phyloP scores from a whole-genome alignment of 2,329 filamentous ascomycete genomes.

The Myriosclerotinia curreyana region DNA sequence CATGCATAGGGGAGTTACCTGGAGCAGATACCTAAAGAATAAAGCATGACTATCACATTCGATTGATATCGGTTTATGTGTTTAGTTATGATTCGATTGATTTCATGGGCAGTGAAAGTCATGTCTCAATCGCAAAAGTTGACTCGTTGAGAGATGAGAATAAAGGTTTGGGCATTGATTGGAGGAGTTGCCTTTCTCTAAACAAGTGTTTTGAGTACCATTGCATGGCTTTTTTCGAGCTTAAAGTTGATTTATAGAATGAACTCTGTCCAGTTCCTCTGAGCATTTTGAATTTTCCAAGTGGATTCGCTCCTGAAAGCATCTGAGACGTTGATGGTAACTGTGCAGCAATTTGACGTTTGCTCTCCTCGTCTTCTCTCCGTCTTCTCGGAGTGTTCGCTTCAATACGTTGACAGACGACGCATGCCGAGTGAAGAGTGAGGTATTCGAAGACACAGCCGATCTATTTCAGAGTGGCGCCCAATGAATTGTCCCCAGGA shows the following conservation, averaged over 20 bases:
- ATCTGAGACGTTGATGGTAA: neutral
- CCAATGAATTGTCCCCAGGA: neutral
- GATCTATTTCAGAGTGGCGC: neutral
- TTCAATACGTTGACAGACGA: neutral
- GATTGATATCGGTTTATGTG: neutral
- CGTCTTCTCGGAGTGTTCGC: neutral
- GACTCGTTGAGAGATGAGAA: neutral
- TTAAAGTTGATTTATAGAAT: neutral
- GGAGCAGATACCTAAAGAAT: slow-evolving; percentile 15
- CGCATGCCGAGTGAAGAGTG: neutral
- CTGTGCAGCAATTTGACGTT: neutral
- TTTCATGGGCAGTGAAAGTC: neutral
- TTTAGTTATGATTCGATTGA: neutral
- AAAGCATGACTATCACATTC: neutral
- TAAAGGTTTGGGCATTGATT: neutral
- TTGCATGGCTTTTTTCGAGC: neutral
- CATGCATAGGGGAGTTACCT: neutral
- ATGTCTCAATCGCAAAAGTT: neutral
- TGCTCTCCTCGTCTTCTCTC: too few relatives aligned
- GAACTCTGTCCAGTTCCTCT: neutral
- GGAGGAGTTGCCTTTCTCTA: neutral
- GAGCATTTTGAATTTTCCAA: neutral
- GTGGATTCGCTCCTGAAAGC: neutral
- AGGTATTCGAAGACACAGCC: neutral
- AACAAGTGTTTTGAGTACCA: neutral